Base-by-base conservation (phyloP, 768 basidiomycete genomes). In the Lentinus tigrinus region DNA sequence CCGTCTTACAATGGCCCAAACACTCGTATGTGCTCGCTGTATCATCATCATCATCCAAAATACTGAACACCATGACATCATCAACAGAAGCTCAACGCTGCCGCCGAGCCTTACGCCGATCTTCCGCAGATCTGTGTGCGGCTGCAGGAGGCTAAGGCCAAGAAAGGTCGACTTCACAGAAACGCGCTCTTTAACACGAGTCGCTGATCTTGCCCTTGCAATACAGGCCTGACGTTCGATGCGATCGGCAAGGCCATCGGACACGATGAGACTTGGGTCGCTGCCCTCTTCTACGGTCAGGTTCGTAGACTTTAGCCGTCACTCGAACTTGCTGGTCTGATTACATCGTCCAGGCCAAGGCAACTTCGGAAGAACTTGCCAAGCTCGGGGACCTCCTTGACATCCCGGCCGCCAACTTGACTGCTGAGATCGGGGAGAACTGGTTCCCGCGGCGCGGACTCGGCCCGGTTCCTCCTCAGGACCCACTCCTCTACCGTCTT, bases 261-360 rank as follows among this genome's bases (percentile, higher is more conserved):
- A 23, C 85, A 80, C 68, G 87, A 91, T 67, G 91, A 93, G 66
- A 79, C 93, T 24, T 93, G 89, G 89, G 78, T 92, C 24, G 91
- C 91, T 3, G 83, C 91, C 6, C 84, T 85, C 47, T 89, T 93
- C 72, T 91, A 91, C 63, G 91, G 86, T 7, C 91, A 92, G 76
- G 88, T 88, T 58, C 21, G 73, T 64, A 43, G 26, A 6, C 13
- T 17, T 9, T 4, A 10, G 9, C 16, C 43, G 21, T 14, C n/a
- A 43, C 5, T 26, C 6, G 43, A 43, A 42, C 3, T 14, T 60
- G 9, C 10, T 52, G 14, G 36, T 50, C 43, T 34, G 19, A 17
- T 28, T n/a, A 38, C 39, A 23, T 54, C 23, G 43, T 40, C 0
- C 58, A 92, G 87, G 90, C 91, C 4, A 92, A 91, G 70, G 76